Percentiles rank a stretch among this genome's conserved stretches.
Evolutionary conservation across 306 rosid genomes (phyloP).

Genomic region (Cucumis melo): DNA sequence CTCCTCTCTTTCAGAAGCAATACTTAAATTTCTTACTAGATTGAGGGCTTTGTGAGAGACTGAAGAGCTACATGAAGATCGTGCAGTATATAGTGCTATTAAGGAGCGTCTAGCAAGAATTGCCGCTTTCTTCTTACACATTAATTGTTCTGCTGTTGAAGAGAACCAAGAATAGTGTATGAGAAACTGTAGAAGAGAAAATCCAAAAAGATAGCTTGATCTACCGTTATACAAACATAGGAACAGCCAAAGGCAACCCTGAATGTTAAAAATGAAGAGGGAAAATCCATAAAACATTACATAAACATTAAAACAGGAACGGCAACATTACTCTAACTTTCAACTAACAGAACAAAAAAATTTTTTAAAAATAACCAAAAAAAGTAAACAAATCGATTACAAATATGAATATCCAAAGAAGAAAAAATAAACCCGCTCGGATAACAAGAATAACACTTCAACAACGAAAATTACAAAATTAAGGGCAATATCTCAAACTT

Average conservation of each 20-base stretch:
- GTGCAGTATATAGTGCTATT: background rate
- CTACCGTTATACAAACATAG: background rate
- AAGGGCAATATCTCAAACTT: background rate
- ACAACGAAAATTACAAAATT: background rate
- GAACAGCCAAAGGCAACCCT: background rate
- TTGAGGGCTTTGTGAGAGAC: slow-evolving; percentile 5
- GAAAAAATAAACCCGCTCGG: background rate
- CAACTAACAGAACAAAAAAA: background rate
- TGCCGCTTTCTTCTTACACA: slow-evolving; percentile 1
- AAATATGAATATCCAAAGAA: background rate
- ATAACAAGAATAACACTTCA: background rate
- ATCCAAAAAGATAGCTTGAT: background rate
- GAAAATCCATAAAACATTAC: background rate
- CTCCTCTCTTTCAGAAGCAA: slow-evolving; percentile 27
- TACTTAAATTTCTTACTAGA: slow-evolving; percentile 21
- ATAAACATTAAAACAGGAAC: background rate
- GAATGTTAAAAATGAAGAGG: background rate
- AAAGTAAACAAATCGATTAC: background rate
- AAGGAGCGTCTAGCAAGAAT: background rate
- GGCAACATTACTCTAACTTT: background rate
- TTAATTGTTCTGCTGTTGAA: background rate
- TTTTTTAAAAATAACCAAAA: too few relatives aligned
- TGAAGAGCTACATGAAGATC: background rate
- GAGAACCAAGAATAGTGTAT: background rate
- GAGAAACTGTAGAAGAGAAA: background rate